phyloP scores from a whole-genome alignment of 1,284 basidiomycete genomes.

The Porogramme epimiltina region DNA sequence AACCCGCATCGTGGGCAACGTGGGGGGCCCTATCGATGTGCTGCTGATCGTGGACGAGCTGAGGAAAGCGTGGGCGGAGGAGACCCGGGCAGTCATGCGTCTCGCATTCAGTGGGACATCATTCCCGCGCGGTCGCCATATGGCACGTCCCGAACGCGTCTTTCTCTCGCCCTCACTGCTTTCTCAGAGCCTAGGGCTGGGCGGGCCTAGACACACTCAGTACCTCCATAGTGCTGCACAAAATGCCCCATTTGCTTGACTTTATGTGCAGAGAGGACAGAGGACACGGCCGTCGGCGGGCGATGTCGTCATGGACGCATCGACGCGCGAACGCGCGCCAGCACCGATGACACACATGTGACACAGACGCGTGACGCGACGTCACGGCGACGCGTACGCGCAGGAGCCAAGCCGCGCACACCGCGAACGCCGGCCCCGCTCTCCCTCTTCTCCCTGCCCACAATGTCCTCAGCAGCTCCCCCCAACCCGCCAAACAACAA shows the following conservation, averaged over 20 bases:
- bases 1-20: conserved; percentile 37
- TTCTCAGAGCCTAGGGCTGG: too few relatives aligned
- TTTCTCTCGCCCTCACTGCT: too few relatives aligned
- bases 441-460: conserved; percentile 13
- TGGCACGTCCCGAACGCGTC: conserved; percentile 1
- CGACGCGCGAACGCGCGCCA: too few relatives aligned
- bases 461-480: conserved; percentile 69
- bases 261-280: too few relatives aligned
- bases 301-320: too few relatives aligned
- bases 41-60: conserved; percentile 13
- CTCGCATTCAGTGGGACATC: not conserved
- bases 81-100: not conserved
- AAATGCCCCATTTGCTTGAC: too few relatives aligned
- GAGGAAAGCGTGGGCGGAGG: too few relatives aligned
- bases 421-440: conserved; percentile 6
- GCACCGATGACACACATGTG: too few relatives aligned
- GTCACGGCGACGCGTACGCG: conserved; percentile 26
- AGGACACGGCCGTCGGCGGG: too few relatives aligned
- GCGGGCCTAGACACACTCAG: too few relatives aligned
- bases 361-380: conserved; percentile 4
- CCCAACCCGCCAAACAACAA: conserved; percentile 50
- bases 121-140: not conserved
- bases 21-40: conserved; percentile 13
- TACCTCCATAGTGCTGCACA: too few relatives aligned
- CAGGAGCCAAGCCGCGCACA: conserved; percentile 5